These are phyloP conservation scores for Suhomyces ambrosiae DNA, from an alignment of 1,139 yeast species.

Conservation along the genomic window DNA sequence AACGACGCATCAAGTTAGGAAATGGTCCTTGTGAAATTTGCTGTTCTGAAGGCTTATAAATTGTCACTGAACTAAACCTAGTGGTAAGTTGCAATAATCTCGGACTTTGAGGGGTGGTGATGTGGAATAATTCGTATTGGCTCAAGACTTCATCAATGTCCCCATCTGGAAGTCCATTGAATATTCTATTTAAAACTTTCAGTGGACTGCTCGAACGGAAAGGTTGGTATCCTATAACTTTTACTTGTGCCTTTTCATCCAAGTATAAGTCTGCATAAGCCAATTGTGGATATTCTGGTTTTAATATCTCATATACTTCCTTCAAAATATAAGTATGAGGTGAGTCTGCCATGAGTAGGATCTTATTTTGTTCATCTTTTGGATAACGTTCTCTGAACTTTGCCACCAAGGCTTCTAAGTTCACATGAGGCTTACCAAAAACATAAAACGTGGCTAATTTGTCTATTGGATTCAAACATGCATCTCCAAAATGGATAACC, in stretches of 20 bases:
- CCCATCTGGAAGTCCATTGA: constrained; percentile 21
- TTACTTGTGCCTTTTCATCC: constrained; percentile 28
- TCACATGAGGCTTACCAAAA: constrained; percentile 65
- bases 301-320: constrained; percentile 35
- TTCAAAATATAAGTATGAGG: constrained; percentile 52
- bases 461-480: constrained; percentile 80
- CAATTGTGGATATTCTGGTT: constrained; percentile 42
- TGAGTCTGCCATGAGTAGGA: constrained; percentile 70
- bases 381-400: constrained; percentile 43
- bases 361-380: constrained; percentile 27
- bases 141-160: constrained; percentile 24
- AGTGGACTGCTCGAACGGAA: constrained; percentile 4
- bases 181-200: constrained; percentile 28
- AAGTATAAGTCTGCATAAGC: constrained; percentile 53
- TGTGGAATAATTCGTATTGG: constrained; percentile 62
- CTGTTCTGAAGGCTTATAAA: constrained; percentile 44
- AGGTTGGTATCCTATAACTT: constrained; percentile 46
- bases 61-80: constrained; percentile 54
- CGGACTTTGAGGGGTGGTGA: constrained; percentile 77
- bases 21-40: constrained; percentile 56
- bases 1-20: constrained; percentile 80
- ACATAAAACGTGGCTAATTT: constrained; percentile 75
- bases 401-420: constrained; percentile 32
- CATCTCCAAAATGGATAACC: constrained; percentile 92
- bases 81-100: constrained; percentile 76